phyloP scores from a whole-genome alignment of 1,284 basidiomycete genomes.

The Papiliotrema terrestris region DNA sequence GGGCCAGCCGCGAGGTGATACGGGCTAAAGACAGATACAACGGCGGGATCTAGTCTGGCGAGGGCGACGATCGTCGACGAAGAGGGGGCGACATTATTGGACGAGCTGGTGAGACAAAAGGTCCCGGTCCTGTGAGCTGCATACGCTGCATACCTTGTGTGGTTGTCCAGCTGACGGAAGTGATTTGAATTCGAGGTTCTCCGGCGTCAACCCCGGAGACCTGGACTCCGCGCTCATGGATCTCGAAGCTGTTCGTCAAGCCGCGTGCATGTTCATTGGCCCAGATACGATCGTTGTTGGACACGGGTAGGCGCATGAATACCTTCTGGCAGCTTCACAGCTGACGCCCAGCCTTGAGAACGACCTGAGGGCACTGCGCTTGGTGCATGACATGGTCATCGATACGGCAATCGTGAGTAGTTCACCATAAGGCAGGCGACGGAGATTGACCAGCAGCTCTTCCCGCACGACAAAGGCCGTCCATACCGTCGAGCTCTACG shows the following conservation, averaged over 20 bases:
- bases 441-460: slow-evolving; percentile 52
- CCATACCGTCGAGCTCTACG: slow-evolving; percentile 74
- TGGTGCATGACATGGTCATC: slow-evolving; percentile 74
- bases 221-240: slow-evolving; percentile 61
- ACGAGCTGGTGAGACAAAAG: slow-evolving; percentile 76
- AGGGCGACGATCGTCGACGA: slow-evolving; percentile 81
- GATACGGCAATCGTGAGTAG: slow-evolving; percentile 66
- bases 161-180: slow-evolving; percentile 49
- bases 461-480: slow-evolving; percentile 72
- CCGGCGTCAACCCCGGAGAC: slow-evolving; percentile 67
- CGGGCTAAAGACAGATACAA: slow-evolving; percentile 56
- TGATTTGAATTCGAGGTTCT: slow-evolving; percentile 82
- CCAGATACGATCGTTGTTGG: slow-evolving; percentile 77
- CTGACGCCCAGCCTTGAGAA: slow-evolving; percentile 62
- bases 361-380: slow-evolving; percentile 78
- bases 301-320: slow-evolving; percentile 42
- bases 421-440: not conserved
- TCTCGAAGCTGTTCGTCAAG: slow-evolving; percentile 62
- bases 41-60: slow-evolving; percentile 79
- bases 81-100: slow-evolving; percentile 66
- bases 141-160: not conserved
- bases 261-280: slow-evolving; percentile 67
- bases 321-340: not conserved
- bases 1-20: not conserved
- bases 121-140: slow-evolving; percentile 69